Percentiles rank a stretch among this genome's conserved stretches.
phyloP scores from a whole-genome alignment of 1,284 basidiomycete genomes.

The Meira miltonrushii region DNA sequence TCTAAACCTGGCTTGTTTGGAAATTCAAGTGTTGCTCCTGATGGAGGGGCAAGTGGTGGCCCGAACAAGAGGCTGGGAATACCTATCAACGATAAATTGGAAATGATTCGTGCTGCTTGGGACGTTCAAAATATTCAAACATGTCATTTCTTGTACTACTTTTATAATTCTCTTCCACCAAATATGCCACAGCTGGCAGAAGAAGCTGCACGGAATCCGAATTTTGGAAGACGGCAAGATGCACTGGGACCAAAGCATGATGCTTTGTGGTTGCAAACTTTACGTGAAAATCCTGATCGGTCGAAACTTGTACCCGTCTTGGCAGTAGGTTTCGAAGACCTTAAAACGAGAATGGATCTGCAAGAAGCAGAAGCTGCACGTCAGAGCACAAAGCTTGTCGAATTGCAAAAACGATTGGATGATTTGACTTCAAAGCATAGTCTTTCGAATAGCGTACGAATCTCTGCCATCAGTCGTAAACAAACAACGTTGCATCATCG shows the following conservation, averaged over 20 bases:
- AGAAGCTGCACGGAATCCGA: slow-evolving; percentile 33
- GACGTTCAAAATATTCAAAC: slow-evolving; percentile 38
- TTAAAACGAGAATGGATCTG: slow-evolving; percentile 37
- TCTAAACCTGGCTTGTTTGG: slow-evolving; percentile 2
- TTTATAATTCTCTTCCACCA: slow-evolving; percentile 33
- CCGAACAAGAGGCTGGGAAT: slow-evolving; percentile 40
- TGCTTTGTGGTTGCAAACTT: slow-evolving; percentile 39
- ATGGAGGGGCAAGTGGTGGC: not conserved
- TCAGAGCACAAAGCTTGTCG: slow-evolving; percentile 26
- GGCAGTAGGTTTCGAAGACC: slow-evolving; percentile 45
- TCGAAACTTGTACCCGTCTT: slow-evolving; percentile 45
- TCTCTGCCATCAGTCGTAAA: slow-evolving; percentile 27
- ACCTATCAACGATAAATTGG: slow-evolving; percentile 31
- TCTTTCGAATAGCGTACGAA: slow-evolving; percentile 35
- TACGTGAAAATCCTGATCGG: slow-evolving; percentile 46
- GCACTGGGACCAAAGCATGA: slow-evolving; percentile 46
- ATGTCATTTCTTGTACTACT: slow-evolving; percentile 43
- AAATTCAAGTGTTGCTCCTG: not conserved
- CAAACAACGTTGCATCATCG: slow-evolving; percentile 46
- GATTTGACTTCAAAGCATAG: slow-evolving; percentile 39
- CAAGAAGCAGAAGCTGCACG: slow-evolving; percentile 36
- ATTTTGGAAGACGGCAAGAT: slow-evolving; percentile 35
- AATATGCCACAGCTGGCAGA: slow-evolving; percentile 6
- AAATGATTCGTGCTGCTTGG: slow-evolving; percentile 43
- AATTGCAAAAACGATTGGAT: slow-evolving; percentile 22